Evolutionary conservation across 805 yeast genomes (phyloP), one percentile per base, ranked within the genome.

Genomic region (Candida oleophila): DNA sequence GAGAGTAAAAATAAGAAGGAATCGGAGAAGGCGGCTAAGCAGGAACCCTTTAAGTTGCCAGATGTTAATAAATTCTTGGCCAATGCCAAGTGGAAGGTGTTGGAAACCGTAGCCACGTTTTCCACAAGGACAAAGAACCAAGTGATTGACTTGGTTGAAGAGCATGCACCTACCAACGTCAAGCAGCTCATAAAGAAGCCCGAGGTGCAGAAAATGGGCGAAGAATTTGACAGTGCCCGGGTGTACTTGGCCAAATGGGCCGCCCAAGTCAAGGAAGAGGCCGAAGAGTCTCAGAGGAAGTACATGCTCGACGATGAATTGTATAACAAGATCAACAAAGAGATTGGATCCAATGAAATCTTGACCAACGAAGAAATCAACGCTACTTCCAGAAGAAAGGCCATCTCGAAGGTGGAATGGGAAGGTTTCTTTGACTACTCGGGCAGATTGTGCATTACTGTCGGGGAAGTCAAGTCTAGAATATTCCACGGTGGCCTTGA

Each of bases 181-280:
- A 79, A 78, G 54, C 78, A 78, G 44, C 64, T 87, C 50, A 70
- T 92, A 38, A 77, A 73, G 46, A 83, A 84, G 52, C 94, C 96
- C 0, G 96, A 89, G 56, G 96, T 92, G 11, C 78, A 76, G 55
- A 80, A 77, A 46, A 80, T 92, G 21, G 88, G 94, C 48, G 87
- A 89, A 52, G 98, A 92, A 51, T 94, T 91, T 61, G 98, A 91
- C 59, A 83, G 92, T 43, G 98, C 98, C 0, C 78, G 91, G 45
- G 86, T 90, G 3, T 92, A 89, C 62, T 72, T 92, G 49, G 98
- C 98, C 3, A 91, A 90, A 68, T 94, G 98, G 98, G 97, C 98
- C 0, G 77, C 89, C 55, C 89, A 89, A 22, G 94, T 94, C 8
- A 94, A 92, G 55, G 91, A 90, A 56, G 96, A 92, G 62, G 94